phyloP scores from a whole-genome alignment of 2,329 filamentous ascomycete species.

The Diaporthe ampelina region DNA sequence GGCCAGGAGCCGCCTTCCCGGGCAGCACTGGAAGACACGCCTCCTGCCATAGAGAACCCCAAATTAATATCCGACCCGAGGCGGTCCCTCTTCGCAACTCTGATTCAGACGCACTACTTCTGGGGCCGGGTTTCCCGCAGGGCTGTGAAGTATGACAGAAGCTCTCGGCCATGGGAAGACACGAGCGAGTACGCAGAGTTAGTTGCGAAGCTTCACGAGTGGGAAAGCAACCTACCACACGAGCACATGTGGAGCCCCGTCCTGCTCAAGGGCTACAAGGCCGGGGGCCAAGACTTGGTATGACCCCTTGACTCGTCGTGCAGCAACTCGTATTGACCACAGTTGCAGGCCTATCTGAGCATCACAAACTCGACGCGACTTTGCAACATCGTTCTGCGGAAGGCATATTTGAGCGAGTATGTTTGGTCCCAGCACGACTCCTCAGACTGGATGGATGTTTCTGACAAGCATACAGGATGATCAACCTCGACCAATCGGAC shows the following conservation, averaged over 20 bases:
- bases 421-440: conserved; percentile 39
- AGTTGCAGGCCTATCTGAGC: conserved; percentile 64
- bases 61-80: conserved; percentile 57
- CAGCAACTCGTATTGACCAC: neutral
- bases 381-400: conserved; percentile 69
- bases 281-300: conserved; percentile 64
- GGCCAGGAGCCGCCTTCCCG: conserved; percentile 63
- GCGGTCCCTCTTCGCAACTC: conserved; percentile 67
- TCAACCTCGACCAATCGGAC: conserved; percentile 57
- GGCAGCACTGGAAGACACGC: conserved; percentile 67
- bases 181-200: conserved; percentile 63
- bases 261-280: conserved; percentile 60
- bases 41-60: conserved; percentile 62
- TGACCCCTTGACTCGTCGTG: conserved; percentile 37
- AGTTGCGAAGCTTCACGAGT: conserved; percentile 58
- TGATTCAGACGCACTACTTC: conserved; percentile 68
- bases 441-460: neutral
- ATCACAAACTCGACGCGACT: conserved; percentile 69
- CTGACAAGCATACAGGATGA: conserved; percentile 54
- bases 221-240: conserved; percentile 63
- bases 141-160: conserved; percentile 60
- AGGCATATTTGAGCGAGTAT: conserved; percentile 67
- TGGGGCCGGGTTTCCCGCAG: conserved; percentile 67
- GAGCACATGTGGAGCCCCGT: conserved; percentile 62
- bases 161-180: conserved; percentile 60